Evolutionary conservation across 176 grass and related monocot species (phyloP).

Genomic region (Cenchrus purpureus): DNA sequence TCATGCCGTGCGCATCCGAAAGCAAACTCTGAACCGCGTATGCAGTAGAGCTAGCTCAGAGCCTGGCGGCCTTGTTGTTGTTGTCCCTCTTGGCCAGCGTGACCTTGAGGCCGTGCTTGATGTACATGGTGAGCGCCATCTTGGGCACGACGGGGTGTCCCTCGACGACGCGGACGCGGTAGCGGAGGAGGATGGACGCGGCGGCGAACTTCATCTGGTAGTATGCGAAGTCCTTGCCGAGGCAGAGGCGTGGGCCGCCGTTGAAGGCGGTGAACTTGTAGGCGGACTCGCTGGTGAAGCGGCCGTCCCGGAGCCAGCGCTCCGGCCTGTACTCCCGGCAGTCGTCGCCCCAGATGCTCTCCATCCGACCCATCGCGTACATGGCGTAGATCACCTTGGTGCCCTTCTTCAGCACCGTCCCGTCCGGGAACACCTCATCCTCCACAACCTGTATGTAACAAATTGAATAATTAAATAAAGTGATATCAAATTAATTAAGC

Average conservation of each 20-base stretch:
- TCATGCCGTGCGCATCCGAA: background rate
- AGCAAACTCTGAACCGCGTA: background rate
- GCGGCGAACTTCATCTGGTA: slow-evolving; percentile 98
- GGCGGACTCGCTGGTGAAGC: slow-evolving; percentile 83
- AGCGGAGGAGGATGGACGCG: slow-evolving; percentile 73
- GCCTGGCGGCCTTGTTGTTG: slow-evolving; percentile 26
- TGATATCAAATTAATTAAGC: no score
- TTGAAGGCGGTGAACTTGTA: slow-evolving; percentile 99
- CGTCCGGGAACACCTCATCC: slow-evolving; percentile 94
- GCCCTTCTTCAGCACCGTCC: slow-evolving; percentile 85
- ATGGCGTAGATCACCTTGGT: slow-evolving; percentile 94
- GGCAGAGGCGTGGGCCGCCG: slow-evolving; percentile 80
- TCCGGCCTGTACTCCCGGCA: slow-evolving; percentile 91
- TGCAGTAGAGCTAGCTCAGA: slow-evolving; percentile 23
- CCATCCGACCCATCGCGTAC: slow-evolving; percentile 94
- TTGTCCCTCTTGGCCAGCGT: slow-evolving; percentile 69
- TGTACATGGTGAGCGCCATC: slow-evolving; percentile 95
- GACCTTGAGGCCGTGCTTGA: slow-evolving; percentile 91
- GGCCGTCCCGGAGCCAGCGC: slow-evolving; percentile 84
- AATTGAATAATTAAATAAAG: no score
- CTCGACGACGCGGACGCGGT: slow-evolving; percentile 61
- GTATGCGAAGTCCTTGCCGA: slow-evolving; percentile 97
- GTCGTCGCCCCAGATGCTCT: slow-evolving; percentile 92
- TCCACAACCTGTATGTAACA: slow-evolving; percentile 62
- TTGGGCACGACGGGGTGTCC: slow-evolving; percentile 77